Evolutionary conservation across 805 yeast species (phyloP), one percentile per base, ranked within the genome.

Genomic region (Sugiyamaella valdiviana): DNA sequence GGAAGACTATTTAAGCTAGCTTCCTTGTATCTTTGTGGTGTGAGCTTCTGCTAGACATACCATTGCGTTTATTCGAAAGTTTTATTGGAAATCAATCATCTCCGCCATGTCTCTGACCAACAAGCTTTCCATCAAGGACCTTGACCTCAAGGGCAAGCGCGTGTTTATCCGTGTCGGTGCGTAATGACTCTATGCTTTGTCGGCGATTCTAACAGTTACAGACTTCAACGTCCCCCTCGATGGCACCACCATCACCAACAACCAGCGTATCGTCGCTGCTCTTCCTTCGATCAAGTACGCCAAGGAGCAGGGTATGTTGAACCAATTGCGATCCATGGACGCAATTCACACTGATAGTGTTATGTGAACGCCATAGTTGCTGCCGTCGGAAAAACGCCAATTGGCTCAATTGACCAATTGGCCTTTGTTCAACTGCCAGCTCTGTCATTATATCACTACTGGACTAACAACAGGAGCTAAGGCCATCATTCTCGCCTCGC

Each of bases 181-280:
- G 66, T 60, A 35, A 7, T 45, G 15, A 20, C 10, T 19, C 19
- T 9, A n/a, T 36, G 42, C 21, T 14, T 17, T 23, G 2, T n/a
- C 14, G 17, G 23, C 2, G 16, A 37, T 14, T 15, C 20, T 12
- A 36, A 9, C 20, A n/a, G 9, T 36, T 20, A 41, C 19, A 52
- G 74, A 70, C 67, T 70, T 70, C 69, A 70, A 70, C 58, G 75
- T 70, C 53, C 75, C 61, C 48, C 82, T 93, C 63, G 98, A 93
- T 67, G 98, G 97, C 62, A 80, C 79, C 65, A 90, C 83, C 69
- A 93, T 93, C 78, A 95, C 99, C 76, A 93, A 95, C 82, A 95
- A 93, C 79, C 98, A 93, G 77, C 85, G 99, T 77, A 93, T 93
- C 67, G 98, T 90, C 64, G 99, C 99, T 69, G 99, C 99, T 60